A percentile compares a stretch with the other conserved stretches of the same genome.
Evolutionary conservation across 768 basidiomycete genomes (phyloP).

Genomic region (Fomitopsis pulvina): DNA sequence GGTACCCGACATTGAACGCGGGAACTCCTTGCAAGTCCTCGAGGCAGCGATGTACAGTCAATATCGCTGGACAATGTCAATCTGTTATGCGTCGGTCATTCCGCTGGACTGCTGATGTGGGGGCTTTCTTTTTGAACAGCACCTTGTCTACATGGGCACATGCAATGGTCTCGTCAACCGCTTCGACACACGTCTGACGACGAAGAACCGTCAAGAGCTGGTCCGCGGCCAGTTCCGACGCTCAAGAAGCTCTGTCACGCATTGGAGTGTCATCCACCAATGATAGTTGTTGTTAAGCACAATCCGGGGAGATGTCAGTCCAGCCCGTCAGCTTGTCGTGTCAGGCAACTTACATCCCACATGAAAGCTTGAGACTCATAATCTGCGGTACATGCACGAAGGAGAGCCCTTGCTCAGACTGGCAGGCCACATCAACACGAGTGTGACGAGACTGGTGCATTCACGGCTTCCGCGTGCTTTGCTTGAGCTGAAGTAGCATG

Average conservation of each 20-base stretch:
- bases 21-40: neutral
- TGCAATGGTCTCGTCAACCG: slow-evolving; percentile 11
- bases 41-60: slow-evolving; percentile 2
- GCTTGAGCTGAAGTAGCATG: neutral
- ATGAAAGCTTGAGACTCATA: slow-evolving; percentile 50
- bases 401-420: slow-evolving; percentile 40
- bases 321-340: neutral
- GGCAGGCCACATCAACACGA: slow-evolving; percentile 52
- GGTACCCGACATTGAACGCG: neutral
- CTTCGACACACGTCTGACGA: slow-evolving; percentile 11
- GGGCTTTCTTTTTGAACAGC: slow-evolving; percentile 4
- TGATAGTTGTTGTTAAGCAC: slow-evolving; percentile 50
- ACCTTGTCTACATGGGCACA: slow-evolving; percentile 12
- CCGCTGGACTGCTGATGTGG: neutral
- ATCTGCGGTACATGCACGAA: slow-evolving; percentile 49
- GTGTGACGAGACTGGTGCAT: slow-evolving; percentile 45
- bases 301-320: slow-evolving; percentile 53
- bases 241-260: slow-evolving; percentile 40
- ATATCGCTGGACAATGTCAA: slow-evolving; percentile 6
- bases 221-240: neutral
- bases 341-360: neutral
- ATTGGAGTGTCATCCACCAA: slow-evolving; percentile 43
- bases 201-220: slow-evolving; percentile 1
- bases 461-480: neutral
- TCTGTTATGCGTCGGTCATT: neutral